Evolutionary conservation across 768 basidiomycete species (phyloP).

Genomic region (Amanita jacksonii): DNA sequence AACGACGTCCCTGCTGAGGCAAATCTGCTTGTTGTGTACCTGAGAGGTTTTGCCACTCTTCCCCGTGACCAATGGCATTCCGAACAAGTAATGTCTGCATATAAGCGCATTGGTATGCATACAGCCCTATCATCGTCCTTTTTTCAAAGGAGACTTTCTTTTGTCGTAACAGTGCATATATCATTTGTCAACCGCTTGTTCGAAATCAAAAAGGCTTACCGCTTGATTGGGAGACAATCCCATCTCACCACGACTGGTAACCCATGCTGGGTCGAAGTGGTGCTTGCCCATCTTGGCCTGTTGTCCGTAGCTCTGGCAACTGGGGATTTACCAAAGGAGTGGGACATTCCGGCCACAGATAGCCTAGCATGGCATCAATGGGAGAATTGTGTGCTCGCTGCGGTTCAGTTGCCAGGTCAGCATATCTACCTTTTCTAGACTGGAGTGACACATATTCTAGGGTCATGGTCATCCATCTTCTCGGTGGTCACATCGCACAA

Average conservation of each 20-base stretch:
- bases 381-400: constrained; percentile 46
- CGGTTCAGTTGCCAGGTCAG: constrained; percentile 60
- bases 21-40: neutral
- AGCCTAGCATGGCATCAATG: constrained; percentile 32
- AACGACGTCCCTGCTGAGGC: neutral
- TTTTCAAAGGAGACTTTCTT: neutral
- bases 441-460: constrained; percentile 23
- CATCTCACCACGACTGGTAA: constrained; percentile 15
- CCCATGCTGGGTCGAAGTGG: constrained; percentile 59
- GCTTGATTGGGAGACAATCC: neutral
- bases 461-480: constrained; percentile 41
- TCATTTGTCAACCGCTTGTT: constrained; percentile 35
- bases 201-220: constrained; percentile 40
- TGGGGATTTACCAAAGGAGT: constrained; percentile 8
- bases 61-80: neutral
- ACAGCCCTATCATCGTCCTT: constrained; percentile 3
- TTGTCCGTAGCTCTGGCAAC: constrained; percentile 16
- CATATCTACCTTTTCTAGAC: constrained; percentile 3
- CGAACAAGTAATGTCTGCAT: neutral
- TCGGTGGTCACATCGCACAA: constrained; percentile 35
- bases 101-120: constrained; percentile 10
- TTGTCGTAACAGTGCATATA: constrained; percentile 21
- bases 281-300: constrained; percentile 47
- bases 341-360: constrained; percentile 10
- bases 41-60: neutral